These are phyloP conservation scores for Claviceps maximensis DNA, from an alignment of 2,329 filamentous ascomycete genomes.

Conservation along the genomic window DNA sequence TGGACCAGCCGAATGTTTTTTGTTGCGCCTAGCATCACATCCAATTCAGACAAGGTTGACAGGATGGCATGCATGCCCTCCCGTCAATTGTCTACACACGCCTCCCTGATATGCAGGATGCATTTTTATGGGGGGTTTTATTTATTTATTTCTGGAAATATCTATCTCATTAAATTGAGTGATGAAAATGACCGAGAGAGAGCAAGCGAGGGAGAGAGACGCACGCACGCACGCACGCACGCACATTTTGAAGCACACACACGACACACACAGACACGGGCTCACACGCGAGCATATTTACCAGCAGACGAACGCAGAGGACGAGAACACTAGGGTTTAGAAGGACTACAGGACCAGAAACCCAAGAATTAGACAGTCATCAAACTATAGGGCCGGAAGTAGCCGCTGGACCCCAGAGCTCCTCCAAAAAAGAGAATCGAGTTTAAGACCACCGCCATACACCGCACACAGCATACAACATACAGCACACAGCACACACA, in stretches of 20 bases:
- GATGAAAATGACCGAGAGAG: not conserved
- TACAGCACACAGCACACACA: not conserved
- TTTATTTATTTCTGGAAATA: not conserved
- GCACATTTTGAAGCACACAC: not conserved
- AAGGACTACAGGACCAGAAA: not conserved
- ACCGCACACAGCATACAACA: not conserved
- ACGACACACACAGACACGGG: not conserved
- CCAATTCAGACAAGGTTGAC: not conserved
- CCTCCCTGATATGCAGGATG: not conserved
- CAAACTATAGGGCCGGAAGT: not conserved
- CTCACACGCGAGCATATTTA: not conserved
- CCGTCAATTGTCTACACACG: not conserved
- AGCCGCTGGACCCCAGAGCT: not conserved
- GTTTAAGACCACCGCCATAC: not conserved
- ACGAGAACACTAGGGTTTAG: not conserved
- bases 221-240: not conserved
- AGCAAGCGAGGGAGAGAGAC: not conserved
- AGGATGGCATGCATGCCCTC: not conserved
- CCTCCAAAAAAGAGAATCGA: not conserved
- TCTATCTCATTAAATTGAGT: not conserved
- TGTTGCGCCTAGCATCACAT: not conserved
- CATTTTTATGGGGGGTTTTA: not conserved
- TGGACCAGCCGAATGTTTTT: not conserved
- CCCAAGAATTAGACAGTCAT: too few species aligned
- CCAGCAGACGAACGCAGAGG: not conserved